Evolutionary conservation across 2,329 filamentous ascomycete genomes (phyloP), one percentile per base, ranked within the genome.

Genomic region (Ceratocystis papillata): DNA sequence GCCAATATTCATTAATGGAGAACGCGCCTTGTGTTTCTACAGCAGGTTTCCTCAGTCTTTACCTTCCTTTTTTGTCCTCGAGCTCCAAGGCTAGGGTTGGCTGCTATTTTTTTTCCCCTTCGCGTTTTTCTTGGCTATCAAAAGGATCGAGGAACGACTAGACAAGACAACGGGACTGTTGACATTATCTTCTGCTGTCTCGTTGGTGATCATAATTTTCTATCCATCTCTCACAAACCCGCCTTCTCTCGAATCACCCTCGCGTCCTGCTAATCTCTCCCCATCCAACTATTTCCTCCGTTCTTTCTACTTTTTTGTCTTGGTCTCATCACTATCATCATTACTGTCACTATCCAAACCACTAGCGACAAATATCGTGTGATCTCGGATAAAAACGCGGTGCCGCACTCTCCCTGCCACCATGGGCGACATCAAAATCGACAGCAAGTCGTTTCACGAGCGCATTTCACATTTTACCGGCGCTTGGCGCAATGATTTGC

Each of bases 401-500:
- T 33, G 53, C 53, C 28, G 53, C 53, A 30, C 73, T 71, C 73
- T 71, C 73, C 74, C 74, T 66, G 62, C 53, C 76, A 79, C 74
- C 76, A 85, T 85, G 84, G 82, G 81, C 74, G 89, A 95, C 78
- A 96, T 99, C 79, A 90, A 89, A 79, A 96, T 99, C 80, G 92
- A 97, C 80, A 89, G 87, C 79, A 87, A 88, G 77, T 81, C 86
- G 75, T 99, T 99, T 80, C 92, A 96, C 77, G 92, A 94, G 79
- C 92, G 94, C 74, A 83, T 97, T 71, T 87, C 87, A 71, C 87
- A 88, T 74, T 88, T 99, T 73, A 83, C 92, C 75, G 86, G 89
- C 72, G 86, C 90, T 78, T 99, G 95, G 94, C 97, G 96, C 81
- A 86, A 89, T 72, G 93, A 97, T 81, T 93, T 96, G 80, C 88